Percentiles rank a stretch among this genome's conserved stretches.
Evolutionary conservation across 176 grass and related monocot genomes (phyloP).

Genomic region (Aegilops tauschii): DNA sequence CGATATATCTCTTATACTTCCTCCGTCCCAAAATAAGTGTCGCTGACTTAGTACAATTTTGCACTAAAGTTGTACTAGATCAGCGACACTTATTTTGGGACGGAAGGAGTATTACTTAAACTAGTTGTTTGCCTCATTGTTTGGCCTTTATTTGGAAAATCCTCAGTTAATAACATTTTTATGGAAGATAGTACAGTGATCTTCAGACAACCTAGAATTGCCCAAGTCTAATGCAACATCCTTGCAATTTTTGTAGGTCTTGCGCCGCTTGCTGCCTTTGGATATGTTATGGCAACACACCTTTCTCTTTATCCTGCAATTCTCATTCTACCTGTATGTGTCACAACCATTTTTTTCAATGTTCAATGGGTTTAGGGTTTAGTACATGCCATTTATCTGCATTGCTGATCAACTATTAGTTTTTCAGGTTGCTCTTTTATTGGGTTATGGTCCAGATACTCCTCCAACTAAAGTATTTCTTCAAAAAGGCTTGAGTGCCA

Average conservation of each 20-base stretch:
- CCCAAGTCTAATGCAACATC: slow-evolving; percentile 25
- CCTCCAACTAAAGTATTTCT: slow-evolving; percentile 70
- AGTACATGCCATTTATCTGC: slow-evolving; percentile 3
- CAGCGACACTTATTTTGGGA: no score
- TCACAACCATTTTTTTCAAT: slow-evolving; percentile 16
- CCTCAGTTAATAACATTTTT: slow-evolving; percentile 9
- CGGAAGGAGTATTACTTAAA: not conserved
- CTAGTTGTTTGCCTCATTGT: not conserved
- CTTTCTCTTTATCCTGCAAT: slow-evolving; percentile 86
- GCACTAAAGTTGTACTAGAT: no score
- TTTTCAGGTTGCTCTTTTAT: slow-evolving; percentile 75
- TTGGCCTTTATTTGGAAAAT: not conserved
- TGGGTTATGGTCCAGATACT: slow-evolving; percentile 81
- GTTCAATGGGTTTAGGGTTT: not conserved
- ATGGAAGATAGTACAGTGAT: slow-evolving; percentile 1
- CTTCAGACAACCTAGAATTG: not conserved
- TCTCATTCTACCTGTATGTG: slow-evolving; percentile 77
- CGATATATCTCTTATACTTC: not conserved
- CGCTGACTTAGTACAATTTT: no score
- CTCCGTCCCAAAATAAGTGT: no score
- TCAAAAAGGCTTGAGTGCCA: slow-evolving; percentile 36
- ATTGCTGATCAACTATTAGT: not conserved
- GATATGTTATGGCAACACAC: slow-evolving; percentile 91
- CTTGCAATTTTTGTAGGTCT: slow-evolving; percentile 56
- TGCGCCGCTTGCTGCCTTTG: slow-evolving; percentile 86